Percentiles rank a stretch among this genome's conserved stretches.
Conservation (phyloP, 2,329 filamentous ascomycete species). For the Chrysoporthe deuterocubensis region DNA sequence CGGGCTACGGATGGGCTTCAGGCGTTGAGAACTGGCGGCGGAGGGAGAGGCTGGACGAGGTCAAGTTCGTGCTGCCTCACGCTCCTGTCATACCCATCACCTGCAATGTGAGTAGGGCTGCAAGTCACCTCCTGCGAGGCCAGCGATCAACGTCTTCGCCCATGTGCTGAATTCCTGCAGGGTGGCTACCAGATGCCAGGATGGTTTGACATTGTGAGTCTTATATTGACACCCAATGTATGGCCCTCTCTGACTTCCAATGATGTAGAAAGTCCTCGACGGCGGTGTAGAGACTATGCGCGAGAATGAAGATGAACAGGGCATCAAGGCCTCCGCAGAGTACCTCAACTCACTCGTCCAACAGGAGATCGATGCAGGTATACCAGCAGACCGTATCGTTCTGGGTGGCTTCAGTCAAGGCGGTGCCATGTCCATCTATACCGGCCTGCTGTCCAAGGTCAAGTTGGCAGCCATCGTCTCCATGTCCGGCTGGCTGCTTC, state of each 20-base stretch:
- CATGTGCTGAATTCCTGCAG: constrained; percentile 18
- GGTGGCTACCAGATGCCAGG: constrained; percentile 78
- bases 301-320: constrained; percentile 61
- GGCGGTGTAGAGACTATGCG: constrained; percentile 36
- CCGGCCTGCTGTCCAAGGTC: constrained; percentile 71
- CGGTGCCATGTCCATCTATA: constrained; percentile 82
- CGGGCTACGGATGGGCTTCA: constrained; percentile 75
- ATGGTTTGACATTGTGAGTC: constrained; percentile 78
- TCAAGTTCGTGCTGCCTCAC: constrained; percentile 93
- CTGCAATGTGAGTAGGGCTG: constrained; percentile 54
- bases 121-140: background rate
- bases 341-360: constrained; percentile 83
- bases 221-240: background rate
- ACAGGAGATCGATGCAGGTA: constrained; percentile 78
- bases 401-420: constrained; percentile 87
- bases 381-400: constrained; percentile 81
- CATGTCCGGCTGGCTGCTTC: constrained; percentile 78
- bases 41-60: constrained; percentile 79
- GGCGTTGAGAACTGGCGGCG: constrained; percentile 87
- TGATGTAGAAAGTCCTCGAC: constrained; percentile 30
- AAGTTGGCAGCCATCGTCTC: constrained; percentile 89
- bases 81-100: constrained; percentile 87
- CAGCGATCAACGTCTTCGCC: constrained; percentile 5
- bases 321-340: constrained; percentile 72
- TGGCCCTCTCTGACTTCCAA: constrained; percentile 9